These are phyloP conservation scores for Pseudocercospora macadamiae DNA, from an alignment of 2,329 filamentous ascomycete species.

Conservation along the genomic window DNA sequence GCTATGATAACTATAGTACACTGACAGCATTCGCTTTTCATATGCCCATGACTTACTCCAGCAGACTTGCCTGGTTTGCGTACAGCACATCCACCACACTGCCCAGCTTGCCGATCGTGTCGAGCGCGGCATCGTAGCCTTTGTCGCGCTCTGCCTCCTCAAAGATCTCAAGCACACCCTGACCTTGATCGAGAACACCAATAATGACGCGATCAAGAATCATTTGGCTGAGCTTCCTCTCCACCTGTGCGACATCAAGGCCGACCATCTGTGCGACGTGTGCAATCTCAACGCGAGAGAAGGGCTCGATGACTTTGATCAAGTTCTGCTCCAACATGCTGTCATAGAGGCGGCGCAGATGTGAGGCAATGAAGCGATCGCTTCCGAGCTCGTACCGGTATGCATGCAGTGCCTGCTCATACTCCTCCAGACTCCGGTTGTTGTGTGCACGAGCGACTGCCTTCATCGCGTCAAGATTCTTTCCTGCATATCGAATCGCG, in stretches of 20 bases:
- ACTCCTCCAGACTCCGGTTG: slow-evolving; percentile 94
- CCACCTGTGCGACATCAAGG: slow-evolving; percentile 92
- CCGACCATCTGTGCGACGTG: slow-evolving; percentile 98
- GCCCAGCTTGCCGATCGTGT: slow-evolving; percentile 95
- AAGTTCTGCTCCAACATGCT: slow-evolving; percentile 99
- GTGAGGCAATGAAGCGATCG: slow-evolving; percentile 95
- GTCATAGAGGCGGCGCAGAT: slow-evolving; percentile 93
- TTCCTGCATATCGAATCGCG: slow-evolving; percentile 92
- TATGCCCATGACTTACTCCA: slow-evolving; percentile 70
- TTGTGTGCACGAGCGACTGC: slow-evolving; percentile 93
- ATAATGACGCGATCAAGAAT: slow-evolving; percentile 99
- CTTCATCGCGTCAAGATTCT: slow-evolving; percentile 98
- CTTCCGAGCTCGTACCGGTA: slow-evolving; percentile 93
- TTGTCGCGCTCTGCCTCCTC: slow-evolving; percentile 94
- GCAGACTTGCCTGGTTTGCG: slow-evolving; percentile 92
- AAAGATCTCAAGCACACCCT: slow-evolving; percentile 95
- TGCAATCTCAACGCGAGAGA: slow-evolving; percentile 93
- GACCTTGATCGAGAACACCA: slow-evolving; percentile 93
- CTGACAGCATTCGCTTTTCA: slow-evolving; percentile 10
- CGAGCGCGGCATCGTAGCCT: slow-evolving; percentile 89
- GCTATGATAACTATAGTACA: slow-evolving; percentile 24
- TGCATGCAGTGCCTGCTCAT: slow-evolving; percentile 85
- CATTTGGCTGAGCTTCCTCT: slow-evolving; percentile 98
- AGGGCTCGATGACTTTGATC: slow-evolving; percentile 99
- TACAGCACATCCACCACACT: slow-evolving; percentile 97